Evolutionary conservation across 441 rosid species (phyloP), one percentile per base, ranked within the genome.

Genomic region (Gossypium schwendimanii): DNA sequence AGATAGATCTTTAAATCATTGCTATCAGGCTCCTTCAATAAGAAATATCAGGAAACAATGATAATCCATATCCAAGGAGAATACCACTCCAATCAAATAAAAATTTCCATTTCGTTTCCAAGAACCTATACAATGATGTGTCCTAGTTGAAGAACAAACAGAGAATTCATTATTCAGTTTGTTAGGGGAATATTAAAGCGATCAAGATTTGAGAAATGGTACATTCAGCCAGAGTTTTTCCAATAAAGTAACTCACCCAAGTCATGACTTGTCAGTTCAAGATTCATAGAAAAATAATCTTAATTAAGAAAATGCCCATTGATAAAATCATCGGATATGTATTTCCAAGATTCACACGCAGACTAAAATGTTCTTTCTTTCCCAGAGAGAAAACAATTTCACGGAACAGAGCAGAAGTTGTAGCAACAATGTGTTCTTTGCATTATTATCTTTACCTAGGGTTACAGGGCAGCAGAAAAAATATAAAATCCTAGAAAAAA

Each of bases 61-160:
- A 36, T 0, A 63, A 18, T 18, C 50, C 10, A 12, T 39, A 63
- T 20, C 28, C 15, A 63, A 39, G 68, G 28, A 63, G 15, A 39
- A 63, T 18, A 11, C 31, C 26, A 11, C 17, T 41, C 50, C 50
- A 28, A 5, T 63, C 52, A 39, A 39, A 11, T 63, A 63, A 63
- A 33, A 63, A 63, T 60, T 28, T 44, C 21, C 44, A 28, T 28
- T 2, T 31, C 14, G 7, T 41, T 17, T 63, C n/a, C 45, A 63
- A 18, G 26, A 63, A 39, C 17, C 64, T 28, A 28, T 6, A 9
- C 20, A 60, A 60, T 60, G 11, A n/a, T n/a, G 64, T 14, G 20
- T 39, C 20, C 68, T 18, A 63, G 68, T 20, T 63, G 68, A 63
- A 63, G 68, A 54, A 18, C 64, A 60, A 63, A 39, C 20, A 15